A percentile compares a stretch with the other conserved stretches of the same genome.
These are phyloP conservation scores for Aquanectria penicillioides DNA, from an alignment of 2,329 filamentous ascomycete genomes.

Conservation along the genomic window DNA sequence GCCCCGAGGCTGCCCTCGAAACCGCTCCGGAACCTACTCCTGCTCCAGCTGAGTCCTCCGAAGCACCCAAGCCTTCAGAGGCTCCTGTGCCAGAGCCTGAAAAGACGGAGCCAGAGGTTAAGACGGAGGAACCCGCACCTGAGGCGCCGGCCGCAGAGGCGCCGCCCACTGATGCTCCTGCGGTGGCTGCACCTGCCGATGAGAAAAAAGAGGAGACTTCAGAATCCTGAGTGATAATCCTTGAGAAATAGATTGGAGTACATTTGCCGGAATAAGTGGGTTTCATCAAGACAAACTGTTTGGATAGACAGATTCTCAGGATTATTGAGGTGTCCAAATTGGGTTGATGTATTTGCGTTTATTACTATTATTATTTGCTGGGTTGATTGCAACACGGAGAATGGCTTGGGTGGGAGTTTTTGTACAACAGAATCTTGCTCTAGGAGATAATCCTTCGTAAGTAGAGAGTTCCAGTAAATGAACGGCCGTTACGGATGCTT, in stretches of 20 bases:
- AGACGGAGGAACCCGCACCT: background rate
- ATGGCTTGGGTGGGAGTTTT: constrained; percentile 15
- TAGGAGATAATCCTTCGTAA: constrained; percentile 7
- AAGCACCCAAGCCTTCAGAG: background rate
- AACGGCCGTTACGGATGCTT: constrained; percentile 2
- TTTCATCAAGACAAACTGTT: background rate
- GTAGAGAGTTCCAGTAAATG: constrained; percentile 10
- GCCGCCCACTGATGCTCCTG: background rate
- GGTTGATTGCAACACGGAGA: constrained; percentile 10
- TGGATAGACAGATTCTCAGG: constrained; percentile 16
- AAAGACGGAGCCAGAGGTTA: too few relatives aligned
- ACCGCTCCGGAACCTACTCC: constrained; percentile 14
- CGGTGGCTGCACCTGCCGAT: background rate
- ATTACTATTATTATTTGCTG: constrained; percentile 5
- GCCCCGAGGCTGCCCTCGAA: background rate
- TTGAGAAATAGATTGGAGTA: background rate
- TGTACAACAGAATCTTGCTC: constrained; percentile 23
- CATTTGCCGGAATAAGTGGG: constrained; percentile 2
- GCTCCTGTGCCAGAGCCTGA: too few relatives aligned
- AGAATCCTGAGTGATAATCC: constrained; percentile 3
- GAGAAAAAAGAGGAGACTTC: constrained; percentile 22
- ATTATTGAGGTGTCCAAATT: background rate
- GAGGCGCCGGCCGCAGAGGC: background rate
- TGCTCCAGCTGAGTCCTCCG: constrained; percentile 16
- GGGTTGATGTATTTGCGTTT: background rate